Base-by-base conservation (phyloP, 2,329 filamentous ascomycete genomes). In the Sporothrix inflata region DNA sequence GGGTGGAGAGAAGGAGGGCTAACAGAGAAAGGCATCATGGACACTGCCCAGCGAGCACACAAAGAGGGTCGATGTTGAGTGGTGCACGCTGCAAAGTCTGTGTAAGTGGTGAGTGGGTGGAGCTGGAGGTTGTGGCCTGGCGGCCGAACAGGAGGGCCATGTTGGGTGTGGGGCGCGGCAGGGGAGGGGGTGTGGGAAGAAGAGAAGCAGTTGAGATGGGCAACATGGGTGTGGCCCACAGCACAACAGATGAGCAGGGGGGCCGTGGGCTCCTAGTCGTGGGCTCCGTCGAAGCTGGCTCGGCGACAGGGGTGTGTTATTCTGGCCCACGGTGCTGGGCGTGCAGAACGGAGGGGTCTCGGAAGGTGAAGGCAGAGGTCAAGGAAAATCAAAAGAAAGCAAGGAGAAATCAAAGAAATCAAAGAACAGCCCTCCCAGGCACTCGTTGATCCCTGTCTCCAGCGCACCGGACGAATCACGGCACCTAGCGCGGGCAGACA, bases 81-180 rank as follows among this genome's bases (percentile, higher is more conserved):
- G 30, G 30, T 65, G 40, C 38, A 49, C 45, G 14, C 45, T 42
- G 66, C 66, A 55, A 65, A 70, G 67, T 66, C 30, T 38, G 71
- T 72, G 71, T 72, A 70, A 72, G 71, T 72, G 55, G 47, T 47
- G 60, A 60, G n/a, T 51, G 66, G 45, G 38, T 49, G 65, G 19
- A 34, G 14, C 38, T 27, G 38, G 60, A 45, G 11, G 57, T 45
- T 45, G 38, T 45, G 60, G 60, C 60, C 57, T 63, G 57, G 55
- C 57, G 42, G 57, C 27, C 14, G 55, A 72, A 53, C 66, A 69
- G 63, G 65, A 71, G 71, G 67, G 21, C 49, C 38, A 63, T 63
- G 45, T 49, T 55, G 65, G 55, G 38, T 66, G 71, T 69, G 57
- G 49, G 27, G 45, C 47, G 34, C n/a, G 53, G 24, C 16, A 38